Evolutionary conservation across 2,329 filamentous ascomycete species (phyloP).

Genomic region (Trichoderma breve): DNA sequence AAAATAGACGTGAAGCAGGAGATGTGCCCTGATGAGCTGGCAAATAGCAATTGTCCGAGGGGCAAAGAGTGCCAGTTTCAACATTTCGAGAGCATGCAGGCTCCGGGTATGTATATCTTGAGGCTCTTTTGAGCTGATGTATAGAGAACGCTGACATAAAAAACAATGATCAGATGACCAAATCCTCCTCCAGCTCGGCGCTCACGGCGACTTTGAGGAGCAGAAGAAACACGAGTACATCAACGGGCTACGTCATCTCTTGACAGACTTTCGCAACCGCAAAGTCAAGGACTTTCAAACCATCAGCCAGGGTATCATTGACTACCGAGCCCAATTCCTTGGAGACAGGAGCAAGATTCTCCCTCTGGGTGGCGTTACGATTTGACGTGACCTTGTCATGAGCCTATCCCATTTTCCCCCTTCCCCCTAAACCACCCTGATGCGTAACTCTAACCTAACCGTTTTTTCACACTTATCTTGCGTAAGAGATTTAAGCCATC

Average conservation of each 20-base stretch:
- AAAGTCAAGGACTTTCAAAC: slow-evolving; percentile 64
- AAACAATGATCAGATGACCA: slow-evolving; percentile 59
- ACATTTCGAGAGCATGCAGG: slow-evolving; percentile 61
- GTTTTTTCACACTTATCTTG: background rate
- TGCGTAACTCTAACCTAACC: slow-evolving; percentile 19
- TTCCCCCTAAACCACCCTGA: background rate
- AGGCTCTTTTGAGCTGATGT: slow-evolving; percentile 22
- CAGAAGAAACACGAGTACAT: slow-evolving; percentile 62
- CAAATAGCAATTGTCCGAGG: slow-evolving; percentile 66
- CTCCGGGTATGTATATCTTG: slow-evolving; percentile 37
- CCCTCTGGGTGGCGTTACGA: slow-evolving; percentile 49
- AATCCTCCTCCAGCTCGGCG: slow-evolving; percentile 70
- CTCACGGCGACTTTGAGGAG: slow-evolving; percentile 60
- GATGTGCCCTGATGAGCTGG: slow-evolving; percentile 74
- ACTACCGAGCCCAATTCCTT: slow-evolving; percentile 63
- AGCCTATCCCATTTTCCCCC: background rate
- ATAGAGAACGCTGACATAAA: slow-evolving; percentile 49
- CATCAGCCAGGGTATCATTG: slow-evolving; percentile 65
- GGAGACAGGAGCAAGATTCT: slow-evolving; percentile 64
- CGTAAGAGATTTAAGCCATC: slow-evolving; percentile 18
- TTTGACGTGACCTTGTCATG: slow-evolving; percentile 28
- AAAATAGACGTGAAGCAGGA: slow-evolving; percentile 73
- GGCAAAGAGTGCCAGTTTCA: slow-evolving; percentile 71
- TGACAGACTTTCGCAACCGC: slow-evolving; percentile 57
- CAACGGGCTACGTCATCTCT: slow-evolving; percentile 58